Conservation (phyloP, 768 basidiomycete species). For the Solioccasus polychromus region DNA sequence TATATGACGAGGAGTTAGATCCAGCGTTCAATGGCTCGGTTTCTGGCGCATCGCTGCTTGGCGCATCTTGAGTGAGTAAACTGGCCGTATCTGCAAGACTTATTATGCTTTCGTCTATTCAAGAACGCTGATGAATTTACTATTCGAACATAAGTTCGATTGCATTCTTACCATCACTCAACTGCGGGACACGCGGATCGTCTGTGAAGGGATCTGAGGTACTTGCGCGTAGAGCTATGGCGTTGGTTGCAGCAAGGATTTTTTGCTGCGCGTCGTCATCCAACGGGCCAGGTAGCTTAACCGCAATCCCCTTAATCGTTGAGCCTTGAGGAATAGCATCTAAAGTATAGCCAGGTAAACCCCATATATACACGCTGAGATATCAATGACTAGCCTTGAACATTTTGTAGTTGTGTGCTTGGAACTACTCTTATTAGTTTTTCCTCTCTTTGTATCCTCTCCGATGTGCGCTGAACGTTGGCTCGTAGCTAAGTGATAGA, state of each 20-base stretch:
- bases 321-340: not conserved
- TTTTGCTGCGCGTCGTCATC: not conserved
- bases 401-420: not conserved
- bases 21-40: not conserved
- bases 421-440: not conserved
- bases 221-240: not conserved
- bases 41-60: not conserved
- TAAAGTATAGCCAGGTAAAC: not conserved
- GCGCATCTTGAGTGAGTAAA: not conserved
- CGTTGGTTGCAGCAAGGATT: not conserved
- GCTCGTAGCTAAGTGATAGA: not conserved
- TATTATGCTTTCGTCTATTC: too few species aligned
- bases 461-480: slow-evolving; percentile 6
- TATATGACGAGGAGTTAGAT: not conserved
- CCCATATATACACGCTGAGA: not conserved
- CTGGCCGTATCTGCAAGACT: slow-evolving; percentile 1
- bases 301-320: not conserved
- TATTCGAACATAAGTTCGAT: not conserved
- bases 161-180: not conserved
- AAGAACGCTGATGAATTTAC: too few species aligned
- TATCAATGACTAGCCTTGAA: not conserved
- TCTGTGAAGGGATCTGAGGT: not conserved
- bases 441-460: slow-evolving; percentile 2
- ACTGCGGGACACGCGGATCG: not conserved
- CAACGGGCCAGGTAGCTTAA: not conserved